Evolutionary conservation across 495 filamentous ascomycete species (phyloP).

Genomic region (Cryomyces minteri): DNA sequence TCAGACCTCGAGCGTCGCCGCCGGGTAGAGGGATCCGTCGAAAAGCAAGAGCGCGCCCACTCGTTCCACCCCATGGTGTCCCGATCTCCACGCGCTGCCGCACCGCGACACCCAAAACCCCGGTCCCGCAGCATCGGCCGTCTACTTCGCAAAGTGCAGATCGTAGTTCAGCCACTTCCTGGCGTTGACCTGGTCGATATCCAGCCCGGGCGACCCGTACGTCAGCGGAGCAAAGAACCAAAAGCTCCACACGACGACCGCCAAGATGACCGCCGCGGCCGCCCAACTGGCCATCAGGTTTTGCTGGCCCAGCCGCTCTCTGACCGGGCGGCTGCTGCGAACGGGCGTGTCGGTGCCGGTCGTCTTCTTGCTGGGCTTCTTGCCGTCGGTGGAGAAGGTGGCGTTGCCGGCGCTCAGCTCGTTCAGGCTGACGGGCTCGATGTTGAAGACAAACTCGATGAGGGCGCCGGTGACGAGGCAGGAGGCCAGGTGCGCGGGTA

Average conservation of each 20-base stretch:
- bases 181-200: conserved; percentile 56
- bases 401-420: conserved; percentile 12
- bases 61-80: no score
- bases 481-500: conserved; percentile 82
- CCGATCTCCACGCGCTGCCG: no score
- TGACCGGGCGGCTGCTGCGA: conserved; percentile 36
- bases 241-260: conserved; percentile 57
- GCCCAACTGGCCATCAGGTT: conserved; percentile 63
- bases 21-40: no score
- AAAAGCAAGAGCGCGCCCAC: no score
- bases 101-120: no score
- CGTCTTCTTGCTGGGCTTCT: conserved; percentile 33
- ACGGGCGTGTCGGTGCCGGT: conserved; percentile 10
- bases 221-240: conserved; percentile 88
- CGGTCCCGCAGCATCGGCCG: no score
- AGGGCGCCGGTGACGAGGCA: conserved; percentile 90
- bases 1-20: no score
- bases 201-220: conserved; percentile 87
- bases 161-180: conserved; percentile 96
- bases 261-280: conserved; percentile 50
- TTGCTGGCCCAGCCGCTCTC: conserved; percentile 64
- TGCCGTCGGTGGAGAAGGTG: conserved; percentile 22
- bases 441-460: conserved; percentile 88
- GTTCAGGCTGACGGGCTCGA: conserved; percentile 45
- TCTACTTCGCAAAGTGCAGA: conserved; percentile 93